phyloP scores from a whole-genome alignment of 352 stramenopile species.

The Globisporangium mamillatum region DNA sequence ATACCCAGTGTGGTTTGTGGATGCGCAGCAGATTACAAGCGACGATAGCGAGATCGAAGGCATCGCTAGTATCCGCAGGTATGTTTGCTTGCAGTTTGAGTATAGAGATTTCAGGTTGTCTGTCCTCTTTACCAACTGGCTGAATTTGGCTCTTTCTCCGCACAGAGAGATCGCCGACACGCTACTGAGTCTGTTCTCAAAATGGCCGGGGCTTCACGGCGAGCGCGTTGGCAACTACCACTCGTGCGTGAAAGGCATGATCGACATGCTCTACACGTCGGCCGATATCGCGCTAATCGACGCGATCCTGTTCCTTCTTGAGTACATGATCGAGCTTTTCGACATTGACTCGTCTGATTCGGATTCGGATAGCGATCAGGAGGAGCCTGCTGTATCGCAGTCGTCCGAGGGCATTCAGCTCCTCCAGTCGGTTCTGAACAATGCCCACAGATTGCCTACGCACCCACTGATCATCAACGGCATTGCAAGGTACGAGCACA shows the following conservation, averaged over 20 bases:
- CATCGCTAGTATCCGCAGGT: constrained; percentile 55
- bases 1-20: constrained; percentile 59
- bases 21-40: constrained; percentile 42
- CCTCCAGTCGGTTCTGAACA: constrained; percentile 47
- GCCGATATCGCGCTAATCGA: constrained; percentile 60
- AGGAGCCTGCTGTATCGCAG: constrained; percentile 22
- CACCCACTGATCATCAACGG: constrained; percentile 63
- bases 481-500: constrained; percentile 40
- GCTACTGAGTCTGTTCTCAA: constrained; percentile 75
- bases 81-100: constrained; percentile 5
- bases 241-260: constrained; percentile 61
- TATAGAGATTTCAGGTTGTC: neutral
- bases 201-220: constrained; percentile 56
- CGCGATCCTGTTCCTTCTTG: constrained; percentile 69
- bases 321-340: constrained; percentile 78
- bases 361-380: constrained; percentile 39
- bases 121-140: neutral
- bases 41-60: constrained; percentile 63
- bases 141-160: neutral
- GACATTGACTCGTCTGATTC: constrained; percentile 79
- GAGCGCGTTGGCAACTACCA: constrained; percentile 35
- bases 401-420: constrained; percentile 47
- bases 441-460: constrained; percentile 39
- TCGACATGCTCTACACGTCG: constrained; percentile 43
- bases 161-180: constrained; percentile 78